Conservation (phyloP, 176 grass and related monocot species). For the Aechmea fasciata region DNA sequence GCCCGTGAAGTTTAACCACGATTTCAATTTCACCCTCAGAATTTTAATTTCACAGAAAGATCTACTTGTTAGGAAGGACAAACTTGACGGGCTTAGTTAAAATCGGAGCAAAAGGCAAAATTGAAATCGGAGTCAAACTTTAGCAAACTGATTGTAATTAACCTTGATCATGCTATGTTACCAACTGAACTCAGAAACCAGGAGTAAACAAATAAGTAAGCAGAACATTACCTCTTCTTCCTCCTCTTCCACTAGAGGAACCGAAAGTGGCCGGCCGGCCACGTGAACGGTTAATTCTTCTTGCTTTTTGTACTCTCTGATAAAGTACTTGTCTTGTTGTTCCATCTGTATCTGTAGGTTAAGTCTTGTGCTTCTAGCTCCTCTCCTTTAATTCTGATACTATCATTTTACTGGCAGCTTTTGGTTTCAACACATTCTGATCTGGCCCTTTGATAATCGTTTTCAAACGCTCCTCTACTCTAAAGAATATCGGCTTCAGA, state of each 20-base stretch:
- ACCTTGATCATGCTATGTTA: too few species aligned
- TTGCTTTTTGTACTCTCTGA: slow-evolving; percentile 93
- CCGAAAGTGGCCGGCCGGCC: slow-evolving; percentile 89
- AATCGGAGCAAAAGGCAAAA: too few species aligned
- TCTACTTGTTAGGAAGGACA: not conserved
- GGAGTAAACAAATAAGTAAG: not conserved
- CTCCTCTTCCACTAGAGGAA: slow-evolving; percentile 78
- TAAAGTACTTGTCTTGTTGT: slow-evolving; percentile 93
- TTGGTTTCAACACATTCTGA: slow-evolving; percentile 77
- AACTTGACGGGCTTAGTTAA: not conserved
- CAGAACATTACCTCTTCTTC: slow-evolving; percentile 62
- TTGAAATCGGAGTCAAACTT: too few species aligned
- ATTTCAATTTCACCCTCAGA: too few species aligned
- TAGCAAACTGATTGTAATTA: too few species aligned
- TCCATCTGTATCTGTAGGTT: slow-evolving; percentile 85
- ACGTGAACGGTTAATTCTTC: slow-evolving; percentile 94
- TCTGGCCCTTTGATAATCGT: slow-evolving; percentile 60
- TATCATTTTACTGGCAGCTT: slow-evolving; percentile 99
- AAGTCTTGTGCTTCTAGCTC: slow-evolving; percentile 94
- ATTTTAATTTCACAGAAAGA: not conserved
- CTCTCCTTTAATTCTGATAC: slow-evolving; percentile 79
- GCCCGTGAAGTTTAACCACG: too few species aligned
- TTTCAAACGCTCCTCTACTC: slow-evolving; percentile 67
- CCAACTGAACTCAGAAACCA: not conserved
- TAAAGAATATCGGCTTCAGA: slow-evolving; percentile 53